Conservation (phyloP, 1,284 basidiomycete species). For the Puccinia coronata region DNA sequence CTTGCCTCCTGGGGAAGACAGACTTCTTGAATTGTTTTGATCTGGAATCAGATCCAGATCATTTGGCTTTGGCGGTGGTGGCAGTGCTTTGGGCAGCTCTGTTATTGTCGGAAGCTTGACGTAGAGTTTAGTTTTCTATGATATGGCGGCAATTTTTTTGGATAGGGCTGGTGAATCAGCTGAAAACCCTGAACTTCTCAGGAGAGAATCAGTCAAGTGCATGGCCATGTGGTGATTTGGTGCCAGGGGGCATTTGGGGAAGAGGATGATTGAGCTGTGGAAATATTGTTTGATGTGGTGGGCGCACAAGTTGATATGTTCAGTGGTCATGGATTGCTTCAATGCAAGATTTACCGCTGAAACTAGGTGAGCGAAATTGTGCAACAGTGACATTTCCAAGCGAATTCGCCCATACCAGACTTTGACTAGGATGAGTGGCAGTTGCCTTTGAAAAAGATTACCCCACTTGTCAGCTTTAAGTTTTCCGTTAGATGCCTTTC, state of each 20-base stretch:
- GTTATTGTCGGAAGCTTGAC: neutral
- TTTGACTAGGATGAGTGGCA: conserved; percentile 18
- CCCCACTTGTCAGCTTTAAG: conserved; percentile 51
- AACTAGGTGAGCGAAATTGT: conserved; percentile 41
- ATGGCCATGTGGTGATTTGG: too few species aligned
- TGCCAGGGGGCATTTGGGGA: neutral
- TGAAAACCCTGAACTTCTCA: neutral
- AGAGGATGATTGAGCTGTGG: conserved; percentile 24
- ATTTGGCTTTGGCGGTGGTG: too few species aligned
- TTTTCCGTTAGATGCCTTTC: conserved; percentile 34
- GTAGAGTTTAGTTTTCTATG: neutral
- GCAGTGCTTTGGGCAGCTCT: too few species aligned
- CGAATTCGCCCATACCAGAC: neutral
- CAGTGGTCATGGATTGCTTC: conserved; percentile 10
- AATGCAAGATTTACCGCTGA: conserved; percentile 30
- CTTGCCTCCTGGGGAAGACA: too few species aligned
- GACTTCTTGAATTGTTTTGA: neutral
- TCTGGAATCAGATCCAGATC: neutral
- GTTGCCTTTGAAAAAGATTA: conserved; percentile 27
- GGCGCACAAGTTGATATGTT: neutral
- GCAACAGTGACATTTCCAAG: conserved; percentile 13
- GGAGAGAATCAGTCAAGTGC: neutral
- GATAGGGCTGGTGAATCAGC: neutral
- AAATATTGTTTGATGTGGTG: conserved; percentile 28
- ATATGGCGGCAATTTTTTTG: neutral